Conservation (phyloP, 768 basidiomycete genomes). For the Amanita phalloides region DNA sequence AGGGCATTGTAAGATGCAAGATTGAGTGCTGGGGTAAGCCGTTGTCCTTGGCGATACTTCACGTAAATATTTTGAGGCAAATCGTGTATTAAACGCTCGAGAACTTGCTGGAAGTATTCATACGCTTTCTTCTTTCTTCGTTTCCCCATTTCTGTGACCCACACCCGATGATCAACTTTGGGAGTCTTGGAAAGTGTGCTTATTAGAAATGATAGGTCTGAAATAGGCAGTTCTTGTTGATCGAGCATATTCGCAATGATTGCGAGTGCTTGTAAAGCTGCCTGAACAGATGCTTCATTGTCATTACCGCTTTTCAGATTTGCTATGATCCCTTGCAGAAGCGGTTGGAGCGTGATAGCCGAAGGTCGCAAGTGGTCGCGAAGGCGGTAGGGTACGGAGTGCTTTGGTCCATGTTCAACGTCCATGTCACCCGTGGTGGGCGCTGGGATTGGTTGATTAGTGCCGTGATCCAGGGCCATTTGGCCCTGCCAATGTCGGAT, state of each 20-base stretch:
- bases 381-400: not conserved
- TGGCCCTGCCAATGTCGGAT: slow-evolving; percentile 52
- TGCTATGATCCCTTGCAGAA: slow-evolving; percentile 23
- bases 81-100: slow-evolving; percentile 27
- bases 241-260: slow-evolving; percentile 46
- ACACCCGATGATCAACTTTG: slow-evolving; percentile 25
- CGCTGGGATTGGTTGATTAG: slow-evolving; percentile 1
- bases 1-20: slow-evolving; percentile 43
- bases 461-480: slow-evolving; percentile 8
- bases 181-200: slow-evolving; percentile 36
- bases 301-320: slow-evolving; percentile 18
- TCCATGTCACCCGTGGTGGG: slow-evolving; percentile 1
- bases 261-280: slow-evolving; percentile 50
- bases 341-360: slow-evolving; percentile 10
- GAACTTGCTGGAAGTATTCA: slow-evolving; percentile 36
- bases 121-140: slow-evolving; percentile 26
- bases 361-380: not conserved
- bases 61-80: slow-evolving; percentile 15
- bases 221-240: slow-evolving; percentile 32
- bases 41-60: not conserved
- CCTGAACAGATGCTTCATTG: slow-evolving; percentile 14
- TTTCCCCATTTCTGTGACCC: slow-evolving; percentile 20
- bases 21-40: slow-evolving; percentile 22
- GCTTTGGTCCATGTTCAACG: not conserved
- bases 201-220: slow-evolving; percentile 33